Base-by-base conservation (phyloP, 768 basidiomycete species). In the Pleurotus pulmonarius region DNA sequence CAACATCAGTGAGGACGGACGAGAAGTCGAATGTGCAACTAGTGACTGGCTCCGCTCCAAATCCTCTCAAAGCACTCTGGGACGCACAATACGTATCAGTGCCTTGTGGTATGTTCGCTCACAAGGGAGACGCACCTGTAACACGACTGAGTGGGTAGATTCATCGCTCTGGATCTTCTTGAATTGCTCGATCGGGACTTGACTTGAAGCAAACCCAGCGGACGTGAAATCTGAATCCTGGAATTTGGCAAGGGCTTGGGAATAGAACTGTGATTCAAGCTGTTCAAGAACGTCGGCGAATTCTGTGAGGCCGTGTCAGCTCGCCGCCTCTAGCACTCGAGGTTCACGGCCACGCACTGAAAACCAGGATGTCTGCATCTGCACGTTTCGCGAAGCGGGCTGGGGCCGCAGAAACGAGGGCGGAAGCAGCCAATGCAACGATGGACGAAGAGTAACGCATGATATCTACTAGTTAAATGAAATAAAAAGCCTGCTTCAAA, bases 281-380 rank as follows among this genome's bases (percentile, higher is more conserved):
- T 86, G 81, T 67, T 92, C 90, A 44, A 92, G 75, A 48, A 88
- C 83, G 66, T 84, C 75, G 45, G 89, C 88, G 60, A 92, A 92
- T 65, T 85, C 90, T 92, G 64, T 4, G 13, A 41, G 34, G 47
- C 13, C n/a, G 49, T 46, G 49, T 34, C 15, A 47, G 40, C 16
- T 48, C 37, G 13, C n/a, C n/a, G n/a, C n/a, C n/a, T n/a, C n/a
- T n/a, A n/a, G n/a, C n/a, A n/a, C n/a, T n/a, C n/a, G n/a, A n/a
- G n/a, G n/a, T n/a, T n/a, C n/a, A n/a, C n/a, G n/a, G n/a, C n/a
- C n/a, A n/a, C n/a, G n/a, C n/a, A n/a, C 87, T 75, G 67, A 85
- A 75, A 24, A 87, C 84, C 62, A 83, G 61, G 34, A 86, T 65
- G 65, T 86, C 80, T 3, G 75, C 67, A 49, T 69, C 73, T 25